Percentiles rank a stretch among this genome's conserved stretches.
Conservation (phyloP, 2,329 filamentous ascomycete genomes). For the Colletotrichum coccodes region DNA sequence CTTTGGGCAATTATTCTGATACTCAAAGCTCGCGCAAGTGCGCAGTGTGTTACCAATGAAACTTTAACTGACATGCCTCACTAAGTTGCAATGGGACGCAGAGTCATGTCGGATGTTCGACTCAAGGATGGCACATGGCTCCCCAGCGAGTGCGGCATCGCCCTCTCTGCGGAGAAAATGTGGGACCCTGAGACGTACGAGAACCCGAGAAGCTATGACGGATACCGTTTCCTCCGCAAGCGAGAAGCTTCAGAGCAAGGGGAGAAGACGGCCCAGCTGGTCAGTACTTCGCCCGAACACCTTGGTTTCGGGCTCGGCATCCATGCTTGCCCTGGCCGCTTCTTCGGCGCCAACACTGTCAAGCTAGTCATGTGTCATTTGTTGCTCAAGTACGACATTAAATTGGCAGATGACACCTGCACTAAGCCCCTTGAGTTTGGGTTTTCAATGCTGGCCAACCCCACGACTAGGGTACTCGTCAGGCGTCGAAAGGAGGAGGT, state of each 20-base stretch:
- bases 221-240: slow-evolving; percentile 40
- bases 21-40: too few species aligned
- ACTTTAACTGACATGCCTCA: neutral
- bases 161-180: slow-evolving; percentile 34
- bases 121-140: slow-evolving; percentile 36
- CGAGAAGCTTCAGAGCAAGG: slow-evolving; percentile 36
- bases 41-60: too few species aligned
- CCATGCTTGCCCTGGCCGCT: slow-evolving; percentile 54
- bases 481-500: slow-evolving; percentile 12
- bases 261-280: slow-evolving; percentile 43
- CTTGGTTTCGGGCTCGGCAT: slow-evolving; percentile 51
- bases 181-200: slow-evolving; percentile 38
- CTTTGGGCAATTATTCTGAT: neutral
- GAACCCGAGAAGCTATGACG: slow-evolving; percentile 39
- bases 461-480: slow-evolving; percentile 5
- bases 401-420: slow-evolving; percentile 2
- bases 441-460: slow-evolving; percentile 24
- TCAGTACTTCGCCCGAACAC: slow-evolving; percentile 43
- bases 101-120: slow-evolving; percentile 13
- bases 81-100: slow-evolving; percentile 18
- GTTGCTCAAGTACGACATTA: slow-evolving; percentile 42
- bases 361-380: slow-evolving; percentile 46
- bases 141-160: slow-evolving; percentile 36
- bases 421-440: slow-evolving; percentile 9
- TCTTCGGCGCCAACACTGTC: slow-evolving; percentile 53